Percentiles rank a stretch among this genome's conserved stretches.
Conservation (phyloP, 768 basidiomycete genomes). For the Tephrocybe sp. region DNA sequence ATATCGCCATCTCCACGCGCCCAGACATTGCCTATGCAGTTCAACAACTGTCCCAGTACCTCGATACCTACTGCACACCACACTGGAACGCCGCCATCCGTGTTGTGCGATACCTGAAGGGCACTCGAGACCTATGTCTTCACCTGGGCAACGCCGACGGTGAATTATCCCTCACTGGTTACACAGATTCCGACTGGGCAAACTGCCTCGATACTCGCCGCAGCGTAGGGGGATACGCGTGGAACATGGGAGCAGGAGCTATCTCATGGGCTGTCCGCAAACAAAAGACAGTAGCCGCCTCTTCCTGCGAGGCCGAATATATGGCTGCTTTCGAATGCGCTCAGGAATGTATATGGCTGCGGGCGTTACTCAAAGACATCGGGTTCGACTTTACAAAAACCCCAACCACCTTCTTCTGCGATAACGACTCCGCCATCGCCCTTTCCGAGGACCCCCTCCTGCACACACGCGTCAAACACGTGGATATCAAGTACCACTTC, state of each 20-base stretch:
- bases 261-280: slow-evolving; percentile 15
- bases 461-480: not conserved
- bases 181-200: slow-evolving; percentile 21
- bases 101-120: slow-evolving; percentile 1
- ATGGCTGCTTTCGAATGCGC: not conserved
- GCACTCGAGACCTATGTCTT: not conserved
- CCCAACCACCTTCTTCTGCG: slow-evolving; percentile 15
- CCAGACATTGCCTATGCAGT: slow-evolving; percentile 1
- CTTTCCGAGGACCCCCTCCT: slow-evolving; percentile 27
- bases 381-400: slow-evolving; percentile 5
- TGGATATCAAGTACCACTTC: not conserved
- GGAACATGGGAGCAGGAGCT: slow-evolving; percentile 15
- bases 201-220: slow-evolving; percentile 16
- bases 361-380: not conserved
- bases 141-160: not conserved
- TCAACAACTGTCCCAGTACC: not conserved
- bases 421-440: slow-evolving; percentile 34
- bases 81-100: slow-evolving; percentile 4
- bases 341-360: not conserved
- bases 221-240: slow-evolving; percentile 20
- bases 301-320: slow-evolving; percentile 26
- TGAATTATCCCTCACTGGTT: slow-evolving; percentile 13
- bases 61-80: not conserved
- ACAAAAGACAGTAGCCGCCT: too few species aligned
- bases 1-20: slow-evolving; percentile 1